Evolutionary conservation across 2,329 filamentous ascomycete genomes (phyloP), one percentile per base, ranked within the genome.

Genomic region (Clonostachys byssicola): DNA sequence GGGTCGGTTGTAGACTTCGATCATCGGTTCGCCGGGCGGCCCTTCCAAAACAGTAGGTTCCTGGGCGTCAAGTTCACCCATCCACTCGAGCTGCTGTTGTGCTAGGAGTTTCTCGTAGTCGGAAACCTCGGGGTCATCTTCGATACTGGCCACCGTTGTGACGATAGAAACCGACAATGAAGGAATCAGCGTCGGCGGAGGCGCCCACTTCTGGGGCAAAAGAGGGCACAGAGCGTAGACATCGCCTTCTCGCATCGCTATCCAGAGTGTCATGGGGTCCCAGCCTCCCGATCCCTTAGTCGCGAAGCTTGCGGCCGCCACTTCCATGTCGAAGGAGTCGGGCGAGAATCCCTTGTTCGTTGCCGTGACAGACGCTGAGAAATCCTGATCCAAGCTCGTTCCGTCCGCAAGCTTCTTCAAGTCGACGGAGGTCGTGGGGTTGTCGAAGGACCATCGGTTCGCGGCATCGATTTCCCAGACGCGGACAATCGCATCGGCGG

Each of bases 201-300:
- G 84, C 20, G 88, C 83, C 91, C 92, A 97, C 57, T 86, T 89
- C 45, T 84, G 83, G 1, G 94, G 94, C 34, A 99, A 73, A 39
- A 99, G 75, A 2, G 94, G 94, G 61, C 92, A 96, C 9, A 99
- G 73, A 2, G 92, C 92, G 60, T 99, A 99, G 6, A 97, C 80
- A 60, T 96, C 92, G 5, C 94, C 94, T 50, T 90, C 88, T 36
- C 83, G 83, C 88, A 96, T 99, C n/a, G 92, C 91, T 45, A 97
- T 73, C 89, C 92, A 99, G 12, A 99, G 75, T 1, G 94, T 97
- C 88, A 96, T 96, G 10, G 92, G 83, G 8, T 91, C 88, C 94
- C 94, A 99, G 46, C 91, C 91, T 13, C 91, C 92, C 7, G 80
- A 80, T 35, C 74, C 75, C 52, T 77, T 75, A 12, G 72, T 72